These are phyloP conservation scores for Serendipita sp. DNA, from an alignment of 768 basidiomycete genomes.

Conservation along the genomic window DNA sequence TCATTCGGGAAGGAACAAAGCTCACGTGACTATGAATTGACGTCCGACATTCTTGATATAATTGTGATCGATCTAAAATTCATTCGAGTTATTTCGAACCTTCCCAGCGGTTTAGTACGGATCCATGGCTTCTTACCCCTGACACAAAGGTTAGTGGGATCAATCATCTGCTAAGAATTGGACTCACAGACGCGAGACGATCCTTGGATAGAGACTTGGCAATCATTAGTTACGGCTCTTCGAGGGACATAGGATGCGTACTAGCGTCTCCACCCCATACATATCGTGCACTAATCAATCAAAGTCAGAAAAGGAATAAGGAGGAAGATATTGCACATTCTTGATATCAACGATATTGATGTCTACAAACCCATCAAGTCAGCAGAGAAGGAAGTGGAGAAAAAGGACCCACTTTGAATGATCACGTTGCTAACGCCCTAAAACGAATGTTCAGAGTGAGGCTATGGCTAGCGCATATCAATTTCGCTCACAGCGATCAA, in stretches of 20 bases:
- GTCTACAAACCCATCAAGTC: neutral
- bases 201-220: neutral
- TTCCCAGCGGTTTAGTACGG: neutral
- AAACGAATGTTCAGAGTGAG: neutral
- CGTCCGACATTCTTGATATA: constrained; percentile 5
- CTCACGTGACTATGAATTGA: constrained; percentile 7
- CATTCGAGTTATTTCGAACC: neutral
- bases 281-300: neutral
- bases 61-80: constrained; percentile 6
- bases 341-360: neutral
- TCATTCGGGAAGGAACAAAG: neutral
- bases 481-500: neutral
- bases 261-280: constrained; percentile 8
- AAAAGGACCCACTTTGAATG: neutral
- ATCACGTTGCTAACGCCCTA: neutral
- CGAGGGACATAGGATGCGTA: neutral
- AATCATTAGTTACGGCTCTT: neutral
- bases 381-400: neutral
- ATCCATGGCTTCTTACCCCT: neutral
- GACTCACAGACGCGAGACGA: neutral
- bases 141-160: too few relatives aligned
- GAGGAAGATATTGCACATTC: neutral
- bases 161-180: neutral
- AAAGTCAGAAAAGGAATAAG: neutral
- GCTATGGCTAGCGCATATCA: neutral